A percentile compares a stretch with the other conserved stretches of the same genome.
phyloP scores from a whole-genome alignment of 768 basidiomycete genomes.

The Lentinus tigrinus region DNA sequence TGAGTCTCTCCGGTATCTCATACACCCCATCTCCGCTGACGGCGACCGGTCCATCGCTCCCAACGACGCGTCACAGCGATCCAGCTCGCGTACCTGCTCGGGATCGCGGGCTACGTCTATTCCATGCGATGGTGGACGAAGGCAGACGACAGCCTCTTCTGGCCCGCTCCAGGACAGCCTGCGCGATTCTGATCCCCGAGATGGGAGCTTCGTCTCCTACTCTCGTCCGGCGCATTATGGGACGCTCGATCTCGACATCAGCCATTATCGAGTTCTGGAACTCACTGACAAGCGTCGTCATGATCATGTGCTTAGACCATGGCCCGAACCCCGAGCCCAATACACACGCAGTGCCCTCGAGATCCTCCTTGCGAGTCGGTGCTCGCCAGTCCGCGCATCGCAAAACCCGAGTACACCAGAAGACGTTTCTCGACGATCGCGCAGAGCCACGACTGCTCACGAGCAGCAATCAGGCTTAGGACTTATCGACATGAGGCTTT shows the following conservation, averaged over 20 bases:
- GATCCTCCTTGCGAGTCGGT: not conserved
- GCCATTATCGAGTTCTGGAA: not conserved
- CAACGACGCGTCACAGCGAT: constrained; percentile 43
- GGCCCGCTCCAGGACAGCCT: constrained; percentile 27
- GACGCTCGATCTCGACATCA: not conserved
- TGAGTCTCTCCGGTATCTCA: constrained; percentile 34
- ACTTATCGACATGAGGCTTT: not conserved
- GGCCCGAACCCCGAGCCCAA: not conserved
- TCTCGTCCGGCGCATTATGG: not conserved
- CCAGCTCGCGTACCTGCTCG: constrained; percentile 50
- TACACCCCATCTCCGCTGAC: constrained; percentile 1
- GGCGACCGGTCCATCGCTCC: not conserved
- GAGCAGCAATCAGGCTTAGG: not conserved
- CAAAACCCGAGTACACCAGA: not conserved
- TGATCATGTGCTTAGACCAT: not conserved
- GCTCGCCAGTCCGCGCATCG: not conserved
- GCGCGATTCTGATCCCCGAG: constrained; percentile 4
- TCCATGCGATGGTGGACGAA: constrained; percentile 54
- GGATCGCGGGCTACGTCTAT: constrained; percentile 56
- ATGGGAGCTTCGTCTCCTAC: not conserved
- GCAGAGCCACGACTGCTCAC: not conserved
- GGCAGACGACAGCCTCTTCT: constrained; percentile 40
- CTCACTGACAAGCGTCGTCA: not conserved
- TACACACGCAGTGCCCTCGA: not conserved
- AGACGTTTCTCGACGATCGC: not conserved